Evolutionary conservation across 257 asterid species (phyloP), one percentile per base, ranked within the genome.

Genomic region (Coffea canephora): DNA sequence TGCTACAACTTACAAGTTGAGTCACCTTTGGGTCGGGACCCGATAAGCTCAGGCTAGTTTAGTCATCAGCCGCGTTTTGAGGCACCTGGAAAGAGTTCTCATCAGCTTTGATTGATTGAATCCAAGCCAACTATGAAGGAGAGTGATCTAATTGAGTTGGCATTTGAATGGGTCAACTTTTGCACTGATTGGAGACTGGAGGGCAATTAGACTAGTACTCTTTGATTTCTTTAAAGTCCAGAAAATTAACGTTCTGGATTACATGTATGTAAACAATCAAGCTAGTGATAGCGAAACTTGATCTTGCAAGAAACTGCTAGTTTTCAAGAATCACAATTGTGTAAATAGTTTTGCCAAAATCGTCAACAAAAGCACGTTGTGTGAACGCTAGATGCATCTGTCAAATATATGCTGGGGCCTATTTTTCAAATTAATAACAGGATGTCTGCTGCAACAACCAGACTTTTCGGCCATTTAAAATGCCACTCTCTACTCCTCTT

Each of bases 401-500:
- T 31, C 12, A 73, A 31, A 6, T 4, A 39, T 39, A 39, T 39
- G 9, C 23, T 75, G 57, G 70, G 78, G 18, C 70, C 67, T 34
- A 39, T 21, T 55, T 6, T 16, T 27, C n/a, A n/a, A 18, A 12
- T 27, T 3, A 8, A 25, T 11, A 0, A 1, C 1, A 50, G 3
- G 3, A 18, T 1, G 21, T n/a, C 14, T 41, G 25, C 14, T 75
- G 19, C 75, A 50, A 19, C 18, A 13, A 54, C 70, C 69, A 54
- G 54, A 69, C 55, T 69, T 67, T 62, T 76, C 79, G 81, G 81
- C 81, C 34, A 78, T 69, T 78, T 71, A 71, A 68, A 52, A 23
- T n/a, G 31, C 23, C 10, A 2, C 49, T 68, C 55, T 55, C 52
- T 69, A 14, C 21, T 8, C 57, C 36, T 6, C 57, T 21, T 45